These are phyloP conservation scores for Geotrichum histeridarum DNA, from an alignment of 1,139 yeast species.

Conservation along the genomic window DNA sequence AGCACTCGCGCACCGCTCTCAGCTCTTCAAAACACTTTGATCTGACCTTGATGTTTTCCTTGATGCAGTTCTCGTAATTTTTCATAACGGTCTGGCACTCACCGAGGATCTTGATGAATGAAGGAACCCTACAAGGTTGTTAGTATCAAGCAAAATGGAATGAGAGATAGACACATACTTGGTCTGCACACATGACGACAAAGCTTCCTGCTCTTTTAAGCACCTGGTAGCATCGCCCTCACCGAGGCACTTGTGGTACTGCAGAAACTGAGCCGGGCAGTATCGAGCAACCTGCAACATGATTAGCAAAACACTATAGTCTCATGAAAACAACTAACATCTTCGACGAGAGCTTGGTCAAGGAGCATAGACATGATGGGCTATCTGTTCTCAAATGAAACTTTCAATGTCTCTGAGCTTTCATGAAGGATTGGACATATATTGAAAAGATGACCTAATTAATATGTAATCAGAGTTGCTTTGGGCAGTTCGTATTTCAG, in stretches of 20 bases:
- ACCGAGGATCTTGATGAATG: constrained; percentile 57
- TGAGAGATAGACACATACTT: constrained; percentile 25
- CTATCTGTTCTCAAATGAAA: not conserved
- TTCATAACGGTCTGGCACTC: constrained; percentile 53
- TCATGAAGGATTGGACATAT: not conserved
- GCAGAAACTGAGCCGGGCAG: constrained; percentile 62
- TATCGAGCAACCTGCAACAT: constrained; percentile 47
- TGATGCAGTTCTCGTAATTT: constrained; percentile 58
- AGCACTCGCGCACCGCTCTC: constrained; percentile 39
- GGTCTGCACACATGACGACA: constrained; percentile 54
- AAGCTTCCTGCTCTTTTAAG: constrained; percentile 45
- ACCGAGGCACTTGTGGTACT: constrained; percentile 61
- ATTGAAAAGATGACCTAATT: not conserved
- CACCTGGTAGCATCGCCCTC: constrained; percentile 48
- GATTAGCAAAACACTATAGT: not conserved
- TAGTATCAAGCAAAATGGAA: not conserved
- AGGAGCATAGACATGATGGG: constrained; percentile 42
- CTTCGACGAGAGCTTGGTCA: constrained; percentile 53
- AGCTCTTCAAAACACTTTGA: constrained; percentile 42
- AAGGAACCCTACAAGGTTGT: constrained; percentile 44
- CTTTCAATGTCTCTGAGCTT: not conserved
- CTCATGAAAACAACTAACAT: constrained; percentile 34
- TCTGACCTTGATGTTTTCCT: constrained; percentile 38
- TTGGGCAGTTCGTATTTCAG: not conserved
- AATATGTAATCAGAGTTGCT: not conserved